Base-by-base conservation (phyloP, 768 basidiomycete genomes). In the Mycena olivaceomarginata region DNA sequence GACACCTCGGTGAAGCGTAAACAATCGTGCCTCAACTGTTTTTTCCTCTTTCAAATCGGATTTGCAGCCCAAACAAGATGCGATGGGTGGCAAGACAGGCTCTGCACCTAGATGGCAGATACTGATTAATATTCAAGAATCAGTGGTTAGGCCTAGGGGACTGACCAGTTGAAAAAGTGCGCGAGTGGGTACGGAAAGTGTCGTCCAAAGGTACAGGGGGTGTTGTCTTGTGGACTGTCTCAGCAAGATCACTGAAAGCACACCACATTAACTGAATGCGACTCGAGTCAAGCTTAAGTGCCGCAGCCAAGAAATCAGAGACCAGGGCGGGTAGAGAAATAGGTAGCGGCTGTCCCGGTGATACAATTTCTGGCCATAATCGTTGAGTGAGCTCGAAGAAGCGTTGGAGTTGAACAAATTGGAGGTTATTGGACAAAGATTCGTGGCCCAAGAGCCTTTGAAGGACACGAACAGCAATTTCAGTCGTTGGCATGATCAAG, bases 51-150 rank as follows among this genome's bases (percentile, higher is more conserved):
- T 46, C 11, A 69, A 12, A 56, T 18, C 10, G 22, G 39, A 68
- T 3, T 40, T 41, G 20, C 37, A 57, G 4, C 12, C n/a, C 4
- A 43, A 11, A 39, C 67, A 68, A n/a, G 53, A 56, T 5, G 67
- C n/a, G 37, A 57, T 15, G 1, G 67, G 51, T 6, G 67, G 51
- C 5, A 22, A 4, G 4, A 68, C 7, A 13, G 39, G 3, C 37
- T 68, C 67, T 2, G 66, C 66, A 15, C 66, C 66, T 67, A 48
- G 5, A 53, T 53, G 45, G 12, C 45, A 46, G 45, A 46, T 12
- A 46, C 12, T 46, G 45, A 46, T 46, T 46, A 11, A 46, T 46
- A 16, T 11, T 16, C 45, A 46, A 46, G 12, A 46, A 46, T 46
- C 45, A 51, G 48, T n/a, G 18, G 48, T 53, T 53, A n/a, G 18